Base-by-base conservation (phyloP, 129 eudicot species). In the Chrysanthemum makinoi region DNA sequence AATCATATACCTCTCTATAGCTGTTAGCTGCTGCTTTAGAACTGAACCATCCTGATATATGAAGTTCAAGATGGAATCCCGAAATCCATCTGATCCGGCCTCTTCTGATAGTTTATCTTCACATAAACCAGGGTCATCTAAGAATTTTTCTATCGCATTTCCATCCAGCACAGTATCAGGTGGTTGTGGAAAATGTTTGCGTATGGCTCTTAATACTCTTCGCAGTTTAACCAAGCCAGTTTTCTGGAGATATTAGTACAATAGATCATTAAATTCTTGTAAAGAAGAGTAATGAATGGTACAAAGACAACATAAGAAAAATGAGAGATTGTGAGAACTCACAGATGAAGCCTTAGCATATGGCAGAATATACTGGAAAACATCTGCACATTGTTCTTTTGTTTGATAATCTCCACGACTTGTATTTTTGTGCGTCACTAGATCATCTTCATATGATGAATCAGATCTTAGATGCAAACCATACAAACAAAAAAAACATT, bases 311-410 rank as follows among this genome's bases (percentile, higher is more conserved):
- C 55, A 33, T 71, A 20, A 59, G 70, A 65, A 62, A 46, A 35
- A 1, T 35, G 70, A 51, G 13, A 63, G 19, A 59, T 24, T 28
- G 50, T 17, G 62, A 70, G 59, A 61, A 83, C 96, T 84, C 73
- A 94, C 98, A 66, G 98, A 87, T 66, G 98, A 89, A 82, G 87
- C 96, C 81, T 85, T 94, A 3, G 98, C 97, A 74, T 94, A 94
- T 30, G 98, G 97, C 22, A 94, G 86, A 72, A 94, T 86, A 83
- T 94, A 94, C 77, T 84, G 91, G 65, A 94, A 94, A 69, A 94
- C 98, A 66, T 94, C 98, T 12, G 98, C 97, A 81, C 98, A 94
- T 77, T 94, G 98, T 83, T 94, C 98, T 75, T 94, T 94, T 12
- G 98, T 89, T 83, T 94, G 98, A 84, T 89, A 94, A 81, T 94